Evolutionary conservation across 768 basidiomycete genomes (phyloP), one percentile per base, ranked within the genome.

Genomic region (Ephemerocybe angulata): DNA sequence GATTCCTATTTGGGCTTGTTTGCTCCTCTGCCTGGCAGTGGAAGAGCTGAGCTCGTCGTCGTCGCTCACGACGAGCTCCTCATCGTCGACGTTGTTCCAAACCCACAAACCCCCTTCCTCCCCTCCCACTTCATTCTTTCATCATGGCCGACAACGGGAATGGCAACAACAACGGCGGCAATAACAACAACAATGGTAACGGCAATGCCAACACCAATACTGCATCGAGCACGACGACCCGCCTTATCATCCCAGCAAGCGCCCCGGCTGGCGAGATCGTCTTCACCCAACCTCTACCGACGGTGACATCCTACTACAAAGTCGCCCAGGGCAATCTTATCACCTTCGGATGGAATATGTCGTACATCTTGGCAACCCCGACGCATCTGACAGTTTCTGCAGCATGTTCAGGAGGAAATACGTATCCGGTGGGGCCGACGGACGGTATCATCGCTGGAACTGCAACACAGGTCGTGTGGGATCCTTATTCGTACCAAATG

Each of bases 261-360:
- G 66, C 66, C 7, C 60, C 87, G 7, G 83, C 82, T 2, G 88
- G 90, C 21, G 75, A 79, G n/a, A 66, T 90, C 50, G 78, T 81
- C 56, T 81, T 92, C 65, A 90, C 90, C 40, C 81, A 90, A 65
- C 94, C 94, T 1, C 88, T 90, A 0, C 81, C 85, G 59, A 88
- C 88, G 8, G 81, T 84, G 30, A 86, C 88, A 2, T 90, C 91
- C 22, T 96, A 84, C 76, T 96, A 84, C 77, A 93, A 94, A 79
- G 88, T 97, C 65, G 89, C 91, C 0, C 72, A 74, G 1, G 76
- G 75, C 48, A 79, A 90, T 59, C 72, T 76, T 56, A 83, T 97
- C 65, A 96, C 93, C 21, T 91, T 97, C 67, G 94, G 80, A 11
- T 97, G 93, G 95, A 93, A 92, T 70, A 81, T 93, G 63, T 91